Base-by-base conservation (phyloP, 2,329 filamentous ascomycete species). In the Colletotrichum brevisporum region DNA sequence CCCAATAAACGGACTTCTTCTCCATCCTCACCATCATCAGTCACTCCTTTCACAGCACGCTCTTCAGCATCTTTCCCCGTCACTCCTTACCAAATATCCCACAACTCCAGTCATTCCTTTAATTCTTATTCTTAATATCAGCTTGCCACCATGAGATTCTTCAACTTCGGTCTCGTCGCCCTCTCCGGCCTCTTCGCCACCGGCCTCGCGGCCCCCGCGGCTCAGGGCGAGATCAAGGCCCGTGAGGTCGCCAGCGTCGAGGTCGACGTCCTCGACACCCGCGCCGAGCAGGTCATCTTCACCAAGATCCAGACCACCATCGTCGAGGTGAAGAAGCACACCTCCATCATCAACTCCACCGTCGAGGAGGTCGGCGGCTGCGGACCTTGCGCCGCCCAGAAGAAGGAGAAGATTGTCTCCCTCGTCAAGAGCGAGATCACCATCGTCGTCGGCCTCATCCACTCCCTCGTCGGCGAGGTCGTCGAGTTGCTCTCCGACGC, bases 391-490 rank as follows among this genome's bases (percentile, higher is more conserved):
- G 45, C 43, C 43, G 12, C 31, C 31, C 12, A 53, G 53, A 47
- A 66, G 55, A 66, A 69, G 66, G 55, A 24, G 13, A 39, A 16
- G 48, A 47, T 61, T 50, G 54, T 69, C 55, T 51, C 53, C 24
- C 36, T 57, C 51, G 67, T 69, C 55, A 56, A 67, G 67, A 24
- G 50, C 21, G 67, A 69, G 67, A 43, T 69, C 62, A 56, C 67
- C 55, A 15, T 61, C 55, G 66, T 69, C 51, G 9, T 67, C 48
- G 18, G 51, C 50, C 62, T 69, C 43, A 41, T 69, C 43, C 39
- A 57, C 55, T 13, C 51, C 24, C 62, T 67, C 15, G 18, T 56
- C 36, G 21, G 50, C 39, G 55, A 69, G 9, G 55, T 69, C 8
- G 43, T 26, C 31, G 67, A 56, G 26, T 31, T 60, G 21, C 67